Evolutionary conservation across 768 basidiomycete genomes (phyloP), one percentile per base, ranked within the genome.

Genomic region (Mrakia frigida): DNA sequence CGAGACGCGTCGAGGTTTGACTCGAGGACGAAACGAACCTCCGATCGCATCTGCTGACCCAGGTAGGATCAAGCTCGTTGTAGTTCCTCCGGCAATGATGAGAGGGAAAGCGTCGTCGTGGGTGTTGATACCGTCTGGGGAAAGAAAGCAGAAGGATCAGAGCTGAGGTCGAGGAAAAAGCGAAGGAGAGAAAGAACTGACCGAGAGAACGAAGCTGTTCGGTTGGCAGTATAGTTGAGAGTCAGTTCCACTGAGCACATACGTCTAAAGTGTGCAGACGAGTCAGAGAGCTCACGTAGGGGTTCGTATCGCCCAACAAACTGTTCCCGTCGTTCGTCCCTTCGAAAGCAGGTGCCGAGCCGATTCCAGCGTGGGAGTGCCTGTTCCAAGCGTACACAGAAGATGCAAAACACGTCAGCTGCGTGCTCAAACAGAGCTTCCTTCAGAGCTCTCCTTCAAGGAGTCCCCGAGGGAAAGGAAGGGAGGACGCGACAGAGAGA

Each of bases 31-130:
- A 41, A 33, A 39, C 23, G 65, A 4, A 13, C 92, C 92, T 70
- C 91, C 93, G 70, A 84, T 83, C 63, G 80, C 80, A 50, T 80
- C 74, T 13, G 71, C 77, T 13, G 41, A 39, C 7, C 50, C 37
- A 25, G 37, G 69, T 13, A 94, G 84, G 56, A 95, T 86, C 79
- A 92, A 90, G 23, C 88, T 89, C 3, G 93, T 90, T 0, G 95
- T 96, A 46, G 96, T 90, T 21, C 93, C 95, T 16, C 94, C 94
- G 4, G 94, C 87, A 73, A 94, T 89, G 3, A 91, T 88, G 23
- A 92, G 86, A 74, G 85, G 85, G 82, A 90, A 90, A 0, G 76
- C 61, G 7, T 37, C 76, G 59, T 77, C 76, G 53, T 77, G 76
- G 0, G 76, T 77, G 71, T 73, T 68, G 53, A 77, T 18, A 1